Base-by-base conservation (phyloP, 2,329 filamentous ascomycete genomes). In the Pseudogymnoascus pannorum region DNA sequence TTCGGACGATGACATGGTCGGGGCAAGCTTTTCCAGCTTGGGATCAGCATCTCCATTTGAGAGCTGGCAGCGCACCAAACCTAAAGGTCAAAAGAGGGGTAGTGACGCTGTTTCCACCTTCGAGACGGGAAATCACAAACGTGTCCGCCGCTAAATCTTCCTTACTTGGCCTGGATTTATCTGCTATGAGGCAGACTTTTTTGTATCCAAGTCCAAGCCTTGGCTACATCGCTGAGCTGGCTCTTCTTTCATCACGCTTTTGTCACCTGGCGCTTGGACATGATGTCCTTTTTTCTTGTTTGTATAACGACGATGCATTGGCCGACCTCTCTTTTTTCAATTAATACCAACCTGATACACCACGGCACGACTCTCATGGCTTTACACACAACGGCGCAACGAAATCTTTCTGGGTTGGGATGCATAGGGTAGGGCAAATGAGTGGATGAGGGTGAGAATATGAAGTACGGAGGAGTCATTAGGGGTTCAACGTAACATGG, bases 31-130 rank as follows among this genome's bases (percentile, higher is more conserved):
- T 8, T 44, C 40, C 20, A 44, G 40, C 40, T 22, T 44, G 2
- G 40, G 40, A 14, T 44, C 40, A 14, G 40, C 40, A 24, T 44
- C 40, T 67, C 84, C 84, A 2, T 91, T 91, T 67, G 85, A 88
- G 67, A 78, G 78, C 38, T 91, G 87, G 87, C 81, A 78, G 65
- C 83, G 86, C 62, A 84, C 83, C 67, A 91, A 91, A 77, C 40
- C 40, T 11, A 44, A 44, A 24, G 40, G 40, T 8, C 40, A 44
- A 24, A 44, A 44, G 40, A 44, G 40, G 40, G 40, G 40, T 20
- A 44, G 40, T 44, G 40, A 44, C 40, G 40, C 20, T 4, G 14
- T 44, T 22, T 44, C 20, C 18, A 20, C 40, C 14, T 44, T 44
- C 40, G 40, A 44, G 4, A 44, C 40, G 9, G 40, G 40, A 44